phyloP scores from a whole-genome alignment of 495 filamentous ascomycete genomes.

The Xylaria telfairii region DNA sequence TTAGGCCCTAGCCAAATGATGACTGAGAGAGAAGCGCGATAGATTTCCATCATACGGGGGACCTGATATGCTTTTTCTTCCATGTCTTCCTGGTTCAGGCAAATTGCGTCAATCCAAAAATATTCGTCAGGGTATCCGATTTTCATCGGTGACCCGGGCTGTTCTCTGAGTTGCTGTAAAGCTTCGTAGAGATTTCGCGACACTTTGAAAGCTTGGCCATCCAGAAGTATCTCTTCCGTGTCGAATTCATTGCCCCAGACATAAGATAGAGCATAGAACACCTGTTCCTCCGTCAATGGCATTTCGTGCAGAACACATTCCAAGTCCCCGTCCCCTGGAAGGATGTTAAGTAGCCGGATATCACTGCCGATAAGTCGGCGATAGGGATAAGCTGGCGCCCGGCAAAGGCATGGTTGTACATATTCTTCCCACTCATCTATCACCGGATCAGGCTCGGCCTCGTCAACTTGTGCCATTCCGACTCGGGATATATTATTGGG shows the following conservation, averaged over 20 bases:
- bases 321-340: not conserved
- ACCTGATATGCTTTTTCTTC: slow-evolving; percentile 8
- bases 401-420: not conserved
- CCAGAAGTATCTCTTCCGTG: not conserved
- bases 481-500: not conserved
- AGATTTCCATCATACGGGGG: slow-evolving; percentile 9
- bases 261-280: slow-evolving; percentile 12
- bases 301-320: slow-evolving; percentile 13
- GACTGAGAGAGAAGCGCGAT: not conserved
- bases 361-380: not conserved
- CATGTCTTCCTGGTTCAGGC: not conserved
- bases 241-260: not conserved
- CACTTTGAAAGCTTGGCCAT: not conserved
- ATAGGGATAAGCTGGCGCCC: not conserved
- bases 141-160: not conserved
- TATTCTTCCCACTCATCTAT: not conserved
- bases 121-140: slow-evolving; percentile 2
- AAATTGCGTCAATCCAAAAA: slow-evolving; percentile 12
- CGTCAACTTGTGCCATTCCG: not conserved
- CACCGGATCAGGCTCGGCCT: not conserved
- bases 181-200: not conserved
- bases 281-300: not conserved
- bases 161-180: not conserved
- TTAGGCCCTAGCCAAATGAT: slow-evolving; percentile 17
- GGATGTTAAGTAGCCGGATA: slow-evolving; percentile 8